Percentiles rank a stretch among this genome's conserved stretches.
phyloP scores from a whole-genome alignment of 2,329 filamentous ascomycete genomes.

The Teratosphaeria viscida region DNA sequence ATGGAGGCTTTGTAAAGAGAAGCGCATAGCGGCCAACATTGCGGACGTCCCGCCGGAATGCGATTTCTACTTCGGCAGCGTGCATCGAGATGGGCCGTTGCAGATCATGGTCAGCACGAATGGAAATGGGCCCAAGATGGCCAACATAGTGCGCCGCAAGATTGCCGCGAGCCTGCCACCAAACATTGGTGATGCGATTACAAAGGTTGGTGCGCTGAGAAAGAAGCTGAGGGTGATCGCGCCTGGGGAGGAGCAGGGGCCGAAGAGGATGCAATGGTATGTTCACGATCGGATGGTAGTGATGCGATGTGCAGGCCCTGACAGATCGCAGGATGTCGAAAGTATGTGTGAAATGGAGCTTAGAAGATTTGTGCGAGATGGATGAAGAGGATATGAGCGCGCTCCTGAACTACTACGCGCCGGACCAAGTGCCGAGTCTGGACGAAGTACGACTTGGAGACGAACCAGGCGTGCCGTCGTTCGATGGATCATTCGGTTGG shows the following conservation, averaged over 20 bases:
- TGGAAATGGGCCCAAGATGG: slow-evolving; percentile 85
- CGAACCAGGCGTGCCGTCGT: slow-evolving; percentile 28
- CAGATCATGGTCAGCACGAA: slow-evolving; percentile 99
- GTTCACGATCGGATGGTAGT: slow-evolving; percentile 18
- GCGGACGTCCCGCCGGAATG: slow-evolving; percentile 94
- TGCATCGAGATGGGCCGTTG: slow-evolving; percentile 86
- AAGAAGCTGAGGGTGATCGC: slow-evolving; percentile 69
- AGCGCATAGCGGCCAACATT: slow-evolving; percentile 80
- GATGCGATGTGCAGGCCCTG: slow-evolving; percentile 19
- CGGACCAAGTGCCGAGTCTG: slow-evolving; percentile 34
- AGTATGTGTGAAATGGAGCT: slow-evolving; percentile 76
- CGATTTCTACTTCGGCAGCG: slow-evolving; percentile 96
- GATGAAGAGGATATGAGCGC: slow-evolving; percentile 71
- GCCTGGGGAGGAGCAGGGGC: slow-evolving; percentile 60
- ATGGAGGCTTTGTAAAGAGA: slow-evolving; percentile 86
- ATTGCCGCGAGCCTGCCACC: slow-evolving; percentile 67
- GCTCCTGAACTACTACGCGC: slow-evolving; percentile 64
- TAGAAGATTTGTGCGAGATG: slow-evolving; percentile 76
- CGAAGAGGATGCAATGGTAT: slow-evolving; percentile 83
- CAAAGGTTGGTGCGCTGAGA: slow-evolving; percentile 70
- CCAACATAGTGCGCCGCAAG: slow-evolving; percentile 71
- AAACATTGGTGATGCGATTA: slow-evolving; percentile 76
- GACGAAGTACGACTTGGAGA: slow-evolving; percentile 31
- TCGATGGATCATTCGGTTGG: slow-evolving; percentile 40
- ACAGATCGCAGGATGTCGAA: slow-evolving; percentile 62